Percentiles rank a stretch among this genome's conserved stretches.
These are phyloP conservation scores for Penicillium vulpinum DNA, from an alignment of 2,329 filamentous ascomycete genomes.

Conservation along the genomic window DNA sequence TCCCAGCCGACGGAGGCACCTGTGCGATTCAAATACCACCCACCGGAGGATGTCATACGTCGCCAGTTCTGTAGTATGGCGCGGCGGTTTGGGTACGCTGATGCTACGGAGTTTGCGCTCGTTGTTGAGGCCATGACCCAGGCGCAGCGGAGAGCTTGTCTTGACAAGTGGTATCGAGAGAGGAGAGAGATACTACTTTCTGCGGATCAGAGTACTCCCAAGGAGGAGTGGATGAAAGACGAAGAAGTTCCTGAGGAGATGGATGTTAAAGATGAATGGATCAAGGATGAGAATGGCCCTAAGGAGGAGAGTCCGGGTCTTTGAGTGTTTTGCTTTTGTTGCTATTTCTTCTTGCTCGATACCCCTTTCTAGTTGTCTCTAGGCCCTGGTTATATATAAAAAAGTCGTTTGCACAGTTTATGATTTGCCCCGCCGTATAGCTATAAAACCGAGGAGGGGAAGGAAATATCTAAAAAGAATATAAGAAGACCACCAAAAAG, in stretches of 20 bases:
- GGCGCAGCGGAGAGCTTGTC: slow-evolving; percentile 71
- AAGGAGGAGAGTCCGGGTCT: background rate
- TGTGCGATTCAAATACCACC: slow-evolving; percentile 65
- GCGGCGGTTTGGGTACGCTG: slow-evolving; percentile 70
- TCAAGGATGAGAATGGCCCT: background rate
- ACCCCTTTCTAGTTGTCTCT: slow-evolving; percentile 2
- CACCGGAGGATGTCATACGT: slow-evolving; percentile 69
- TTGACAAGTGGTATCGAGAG: slow-evolving; percentile 76
- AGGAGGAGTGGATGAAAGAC: slow-evolving; percentile 1
- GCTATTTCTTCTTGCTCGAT: slow-evolving; percentile 1
- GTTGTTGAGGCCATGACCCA: slow-evolving; percentile 90
- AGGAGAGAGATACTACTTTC: slow-evolving; percentile 55
- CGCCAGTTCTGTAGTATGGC: slow-evolving; percentile 94
- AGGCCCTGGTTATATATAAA: no score
- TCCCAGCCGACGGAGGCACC: slow-evolving; percentile 40
- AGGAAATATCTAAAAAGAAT: no score
- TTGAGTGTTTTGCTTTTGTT: background rate
- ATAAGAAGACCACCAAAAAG: no score
- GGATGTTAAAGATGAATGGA: background rate
- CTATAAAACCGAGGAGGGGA: no score
- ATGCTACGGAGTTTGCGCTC: slow-evolving; percentile 80
- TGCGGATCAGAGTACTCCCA: background rate
- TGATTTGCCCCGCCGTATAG: no score
- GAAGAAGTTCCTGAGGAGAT: background rate
- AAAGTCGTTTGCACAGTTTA: no score